Evolutionary conservation across 2,329 filamentous ascomycete species (phyloP).

Genomic region (Fusarium sp.): DNA sequence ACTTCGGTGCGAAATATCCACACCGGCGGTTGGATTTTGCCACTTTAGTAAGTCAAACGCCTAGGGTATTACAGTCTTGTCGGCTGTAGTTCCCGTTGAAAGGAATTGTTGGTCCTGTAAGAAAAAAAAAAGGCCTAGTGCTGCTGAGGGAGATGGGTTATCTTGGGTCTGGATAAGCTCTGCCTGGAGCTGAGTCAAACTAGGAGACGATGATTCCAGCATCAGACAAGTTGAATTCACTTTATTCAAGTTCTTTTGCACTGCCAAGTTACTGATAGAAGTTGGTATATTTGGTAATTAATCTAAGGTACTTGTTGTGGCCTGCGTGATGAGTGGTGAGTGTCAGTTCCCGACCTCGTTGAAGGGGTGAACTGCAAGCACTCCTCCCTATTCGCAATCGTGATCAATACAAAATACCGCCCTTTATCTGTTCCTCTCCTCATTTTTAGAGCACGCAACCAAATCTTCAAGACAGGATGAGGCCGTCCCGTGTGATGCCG

Average conservation of each 20-base stretch:
- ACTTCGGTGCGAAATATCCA: not conserved
- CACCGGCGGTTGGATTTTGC: too few species aligned
- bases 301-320: not conserved
- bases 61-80: not conserved
- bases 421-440: not conserved
- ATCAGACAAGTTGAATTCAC: too few species aligned
- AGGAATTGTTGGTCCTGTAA: not conserved
- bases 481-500: not conserved
- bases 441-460: not conserved
- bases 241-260: not conserved
- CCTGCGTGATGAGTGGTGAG: not conserved
- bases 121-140: not conserved
- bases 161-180: not conserved
- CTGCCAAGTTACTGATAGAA: accelerated
- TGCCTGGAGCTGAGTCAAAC: not conserved
- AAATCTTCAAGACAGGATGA: not conserved
- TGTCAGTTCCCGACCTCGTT: not conserved
- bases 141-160: not conserved
- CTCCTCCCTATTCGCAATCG: not conserved
- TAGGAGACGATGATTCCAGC: not conserved
- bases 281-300: not conserved
- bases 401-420: not conserved
- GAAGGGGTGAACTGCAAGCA: not conserved
- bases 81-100: not conserved
- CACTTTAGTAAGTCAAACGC: not conserved